A percentile compares a stretch with the other conserved stretches of the same genome.
Conservation (phyloP, 768 basidiomycete species). For the Russula virescens region DNA sequence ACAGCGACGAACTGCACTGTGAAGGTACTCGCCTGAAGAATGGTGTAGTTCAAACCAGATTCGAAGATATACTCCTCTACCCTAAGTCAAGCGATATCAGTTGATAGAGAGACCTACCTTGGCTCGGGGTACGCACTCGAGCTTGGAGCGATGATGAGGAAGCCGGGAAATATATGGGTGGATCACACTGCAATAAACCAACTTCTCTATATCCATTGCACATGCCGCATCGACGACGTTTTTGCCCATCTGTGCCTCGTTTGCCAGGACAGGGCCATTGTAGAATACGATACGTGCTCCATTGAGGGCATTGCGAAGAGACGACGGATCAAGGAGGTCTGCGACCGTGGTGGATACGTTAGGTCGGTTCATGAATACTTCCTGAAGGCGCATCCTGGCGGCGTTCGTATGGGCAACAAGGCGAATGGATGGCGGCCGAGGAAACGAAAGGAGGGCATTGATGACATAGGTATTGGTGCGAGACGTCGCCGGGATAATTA, state of each 20-base stretch:
- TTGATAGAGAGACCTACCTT: not conserved
- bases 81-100: conserved; percentile 17
- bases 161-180: conserved; percentile 23
- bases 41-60: conserved; percentile 35
- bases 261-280: conserved; percentile 16
- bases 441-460: conserved; percentile 20
- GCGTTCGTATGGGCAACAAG: conserved; percentile 13
- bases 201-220: conserved; percentile 21
- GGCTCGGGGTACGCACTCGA: conserved; percentile 15
- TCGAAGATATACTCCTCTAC: conserved; percentile 36
- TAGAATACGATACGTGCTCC: conserved; percentile 17
- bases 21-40: conserved; percentile 28
- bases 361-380: not conserved
- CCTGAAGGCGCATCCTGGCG: conserved; percentile 9
- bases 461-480: conserved; percentile 21
- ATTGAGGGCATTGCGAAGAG: conserved; percentile 12
- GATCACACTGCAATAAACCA: conserved; percentile 22
- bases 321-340: conserved; percentile 16
- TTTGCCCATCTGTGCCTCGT: conserved; percentile 22
- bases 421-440: conserved; percentile 17
- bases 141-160: conserved; percentile 20
- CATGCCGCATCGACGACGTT: conserved; percentile 22
- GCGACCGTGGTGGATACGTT: conserved; percentile 16
- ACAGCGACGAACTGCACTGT: not conserved
- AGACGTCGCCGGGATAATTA: conserved; percentile 21